Base-by-base conservation (phyloP, 1,284 basidiomycete genomes). In the Stereum hirsutum region DNA sequence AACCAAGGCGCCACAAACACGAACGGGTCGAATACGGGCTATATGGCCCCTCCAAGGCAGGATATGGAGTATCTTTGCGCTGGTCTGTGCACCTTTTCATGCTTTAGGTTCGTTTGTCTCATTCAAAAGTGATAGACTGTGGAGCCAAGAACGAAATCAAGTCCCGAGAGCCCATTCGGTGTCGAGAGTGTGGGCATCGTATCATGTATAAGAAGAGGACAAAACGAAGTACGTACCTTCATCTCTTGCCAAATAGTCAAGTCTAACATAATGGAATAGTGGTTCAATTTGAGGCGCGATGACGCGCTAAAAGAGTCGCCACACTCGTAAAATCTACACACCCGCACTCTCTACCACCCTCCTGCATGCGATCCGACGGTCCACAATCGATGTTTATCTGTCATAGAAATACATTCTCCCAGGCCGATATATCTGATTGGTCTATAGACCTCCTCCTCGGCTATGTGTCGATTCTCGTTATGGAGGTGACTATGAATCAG, bases 131-230 rank as follows among this genome's bases (percentile, higher is more conserved):
- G 33, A 24, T 51, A 96, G 94, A 98, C 63, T 98, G 95, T 63
- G 89, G 91, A 46, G 86, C 86, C 3, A 88, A 89, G 66, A 97
- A 96, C 61, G 82, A 89, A 57, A 94, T 98, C 62, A 86, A 84
- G 62, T 73, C 89, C n/a, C 72, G 89, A 48, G 95, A 99, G 63
- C 90, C 92, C 36, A 96, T 98, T 55, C 84, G 95, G 45, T 99
- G 95, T 68, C 78, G 89, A 55, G 93, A 98, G 62, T 99, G 95
- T 58, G 95, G 95, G 2, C 95, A 97, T 63, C 82, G 95, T 50
- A 94, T 99, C 62, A 96, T 99, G 91, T 98, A 97, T 72, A 99
- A 99, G 70, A 96, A 96, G 65, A 72, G 95, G 55, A 97, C 94
- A 17, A 90, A 82, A 60, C 74, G 91, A 70, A 96, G 95, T 98